These are phyloP conservation scores for Globisporangium mamillatum DNA, from an alignment of 352 stramenopile genomes.

Conservation along the genomic window DNA sequence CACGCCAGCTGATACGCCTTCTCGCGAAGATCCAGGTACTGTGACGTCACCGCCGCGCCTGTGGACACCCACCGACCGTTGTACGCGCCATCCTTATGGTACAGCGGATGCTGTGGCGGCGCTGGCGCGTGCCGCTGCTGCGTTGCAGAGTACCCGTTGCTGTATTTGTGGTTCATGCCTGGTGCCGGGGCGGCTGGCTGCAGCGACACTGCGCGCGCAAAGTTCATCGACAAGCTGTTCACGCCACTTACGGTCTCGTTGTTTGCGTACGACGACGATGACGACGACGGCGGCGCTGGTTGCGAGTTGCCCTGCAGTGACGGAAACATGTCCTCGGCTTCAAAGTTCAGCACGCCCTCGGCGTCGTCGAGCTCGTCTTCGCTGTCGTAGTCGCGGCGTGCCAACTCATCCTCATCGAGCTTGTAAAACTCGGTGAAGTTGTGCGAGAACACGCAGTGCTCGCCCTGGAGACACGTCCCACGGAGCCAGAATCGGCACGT, in stretches of 20 bases:
- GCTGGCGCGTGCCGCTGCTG: constrained; percentile 11
- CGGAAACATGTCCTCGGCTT: constrained; percentile 79
- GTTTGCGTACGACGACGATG: constrained; percentile 13
- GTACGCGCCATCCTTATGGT: constrained; percentile 51
- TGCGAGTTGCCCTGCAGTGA: constrained; percentile 44
- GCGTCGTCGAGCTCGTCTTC: constrained; percentile 68
- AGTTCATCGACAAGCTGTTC: constrained; percentile 64
- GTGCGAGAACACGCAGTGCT: constrained; percentile 82
- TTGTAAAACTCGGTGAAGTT: constrained; percentile 75
- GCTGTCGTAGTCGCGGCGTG: constrained; percentile 67
- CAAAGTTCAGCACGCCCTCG: constrained; percentile 43
- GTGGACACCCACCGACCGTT: constrained; percentile 63
- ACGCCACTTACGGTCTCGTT: constrained; percentile 5
- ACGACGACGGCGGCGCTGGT: background rate
- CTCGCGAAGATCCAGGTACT: constrained; percentile 78
- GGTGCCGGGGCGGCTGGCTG: constrained; percentile 22
- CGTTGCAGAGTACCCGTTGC: constrained; percentile 19
- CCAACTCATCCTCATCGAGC: constrained; percentile 41
- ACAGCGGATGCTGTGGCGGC: constrained; percentile 37
- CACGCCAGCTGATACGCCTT: constrained; percentile 78
- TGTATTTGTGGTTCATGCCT: constrained; percentile 5
- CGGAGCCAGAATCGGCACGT: constrained; percentile 86
- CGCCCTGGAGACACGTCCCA: constrained; percentile 69
- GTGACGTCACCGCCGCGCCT: constrained; percentile 45
- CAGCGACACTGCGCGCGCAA: constrained; percentile 71